Conservation (phyloP, 805 yeast genomes). For the Cyberlindnera mrakii region DNA sequence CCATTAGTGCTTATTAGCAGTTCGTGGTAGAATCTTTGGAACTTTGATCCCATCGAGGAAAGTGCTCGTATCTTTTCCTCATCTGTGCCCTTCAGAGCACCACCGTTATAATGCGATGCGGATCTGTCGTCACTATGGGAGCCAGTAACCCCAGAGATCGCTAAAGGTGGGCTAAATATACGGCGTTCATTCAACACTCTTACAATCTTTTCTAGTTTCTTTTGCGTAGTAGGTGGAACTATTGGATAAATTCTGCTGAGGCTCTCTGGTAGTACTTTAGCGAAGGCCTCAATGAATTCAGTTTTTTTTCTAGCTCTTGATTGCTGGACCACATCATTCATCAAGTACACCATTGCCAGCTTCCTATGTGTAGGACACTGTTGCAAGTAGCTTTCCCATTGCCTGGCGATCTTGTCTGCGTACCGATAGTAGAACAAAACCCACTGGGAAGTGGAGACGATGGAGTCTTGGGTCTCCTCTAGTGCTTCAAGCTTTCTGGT, state of each 20-base stretch:
- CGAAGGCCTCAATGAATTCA: slow-evolving; percentile 56
- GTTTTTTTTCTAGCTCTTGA: slow-evolving; percentile 55
- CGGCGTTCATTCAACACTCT: slow-evolving; percentile 53
- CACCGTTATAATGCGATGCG: neutral
- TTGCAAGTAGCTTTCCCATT: slow-evolving; percentile 41
- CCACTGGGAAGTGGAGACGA: slow-evolving; percentile 73
- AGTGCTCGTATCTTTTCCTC: slow-evolving; percentile 12
- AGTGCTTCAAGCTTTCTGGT: slow-evolving; percentile 39
- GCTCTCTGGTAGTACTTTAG: slow-evolving; percentile 38
- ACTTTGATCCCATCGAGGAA: slow-evolving; percentile 9
- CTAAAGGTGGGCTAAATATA: slow-evolving; percentile 29
- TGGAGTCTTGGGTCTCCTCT: slow-evolving; percentile 64
- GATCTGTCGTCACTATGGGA: neutral
- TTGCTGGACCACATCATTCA: slow-evolving; percentile 80
- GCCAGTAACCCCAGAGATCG: slow-evolving; percentile 6
- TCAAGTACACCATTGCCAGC: slow-evolving; percentile 59
- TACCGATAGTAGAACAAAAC: slow-evolving; percentile 60
- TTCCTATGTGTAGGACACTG: slow-evolving; percentile 34
- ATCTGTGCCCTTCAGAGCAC: neutral
- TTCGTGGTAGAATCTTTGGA: slow-evolving; percentile 19
- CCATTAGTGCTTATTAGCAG: slow-evolving; percentile 15
- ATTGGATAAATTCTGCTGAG: slow-evolving; percentile 24
- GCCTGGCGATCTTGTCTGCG: slow-evolving; percentile 43
- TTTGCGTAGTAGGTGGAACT: slow-evolving; percentile 14
- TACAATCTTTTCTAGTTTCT: slow-evolving; percentile 43